These are phyloP conservation scores for Brasenia schreberi DNA, from an alignment of 164 flowering plant species.

Conservation along the genomic window DNA sequence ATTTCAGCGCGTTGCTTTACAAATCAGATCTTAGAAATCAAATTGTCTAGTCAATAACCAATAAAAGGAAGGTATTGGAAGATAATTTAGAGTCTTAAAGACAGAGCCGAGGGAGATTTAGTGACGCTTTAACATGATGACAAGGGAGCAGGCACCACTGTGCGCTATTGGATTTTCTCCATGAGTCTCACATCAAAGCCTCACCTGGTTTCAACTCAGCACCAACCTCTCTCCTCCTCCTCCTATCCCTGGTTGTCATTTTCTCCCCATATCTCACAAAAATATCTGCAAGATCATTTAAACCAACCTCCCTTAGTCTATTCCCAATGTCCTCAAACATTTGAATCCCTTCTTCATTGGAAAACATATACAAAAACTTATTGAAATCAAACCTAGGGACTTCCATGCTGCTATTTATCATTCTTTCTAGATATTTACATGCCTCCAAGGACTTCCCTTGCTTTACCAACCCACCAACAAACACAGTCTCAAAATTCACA, in stretches of 20 bases:
- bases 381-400: conserved; percentile 91
- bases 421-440: conserved; percentile 72
- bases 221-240: conserved; percentile 21
- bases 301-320: conserved; percentile 68
- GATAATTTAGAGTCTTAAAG: too few species aligned
- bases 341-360: conserved; percentile 68
- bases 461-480: conserved; percentile 86
- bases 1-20: too few species aligned
- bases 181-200: not conserved
- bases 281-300: conserved; percentile 78
- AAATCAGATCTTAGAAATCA: too few species aligned
- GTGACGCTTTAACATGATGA: too few species aligned
- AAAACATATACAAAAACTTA: conserved; percentile 58
- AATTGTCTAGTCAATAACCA: too few species aligned
- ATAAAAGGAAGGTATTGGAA: too few species aligned
- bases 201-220: not conserved
- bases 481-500: conserved; percentile 72
- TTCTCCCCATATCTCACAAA: conserved; percentile 68
- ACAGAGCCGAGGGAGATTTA: too few species aligned
- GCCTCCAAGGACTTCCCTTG: conserved; percentile 69
- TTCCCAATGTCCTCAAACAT: conserved; percentile 74
- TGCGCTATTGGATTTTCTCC: not conserved
- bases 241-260: conserved; percentile 76
- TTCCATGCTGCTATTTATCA: conserved; percentile 40
- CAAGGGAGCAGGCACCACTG: not conserved